These are phyloP conservation scores for Yarrowia sp. DNA, from an alignment of 805 yeast genomes.

Conservation along the genomic window DNA sequence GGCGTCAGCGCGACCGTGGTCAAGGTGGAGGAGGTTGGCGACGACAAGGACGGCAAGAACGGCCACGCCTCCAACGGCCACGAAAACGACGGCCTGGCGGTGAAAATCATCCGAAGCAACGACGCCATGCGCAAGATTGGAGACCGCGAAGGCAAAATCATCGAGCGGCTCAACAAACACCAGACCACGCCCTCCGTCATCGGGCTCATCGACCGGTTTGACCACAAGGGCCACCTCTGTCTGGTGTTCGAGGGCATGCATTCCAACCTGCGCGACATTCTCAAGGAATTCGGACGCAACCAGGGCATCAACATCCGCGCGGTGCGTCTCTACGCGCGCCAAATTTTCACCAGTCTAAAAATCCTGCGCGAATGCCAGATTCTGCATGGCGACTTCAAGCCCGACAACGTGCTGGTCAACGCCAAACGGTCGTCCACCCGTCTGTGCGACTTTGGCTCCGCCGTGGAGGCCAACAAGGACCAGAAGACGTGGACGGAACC, in stretches of 20 bases:
- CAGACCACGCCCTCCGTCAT: conserved; percentile 61
- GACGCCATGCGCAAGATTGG: conserved; percentile 67
- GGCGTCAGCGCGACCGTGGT: conserved; percentile 41
- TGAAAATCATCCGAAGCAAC: conserved; percentile 63
- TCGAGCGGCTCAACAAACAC: conserved; percentile 56
- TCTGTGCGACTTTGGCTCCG: conserved; percentile 88
- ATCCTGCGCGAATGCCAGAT: conserved; percentile 67
- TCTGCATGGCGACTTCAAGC: conserved; percentile 89
- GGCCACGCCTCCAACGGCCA: neutral
- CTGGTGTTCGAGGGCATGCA: conserved; percentile 80
- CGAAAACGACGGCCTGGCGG: conserved; percentile 43
- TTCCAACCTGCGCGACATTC: conserved; percentile 68
- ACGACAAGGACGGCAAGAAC: neutral
- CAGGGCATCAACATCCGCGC: conserved; percentile 73
- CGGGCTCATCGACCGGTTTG: conserved; percentile 65
- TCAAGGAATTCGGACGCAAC: conserved; percentile 79
- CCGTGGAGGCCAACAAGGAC: conserved; percentile 43
- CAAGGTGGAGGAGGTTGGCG: conserved; percentile 28
- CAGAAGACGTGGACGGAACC: conserved; percentile 29
- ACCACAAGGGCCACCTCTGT: conserved; percentile 82
- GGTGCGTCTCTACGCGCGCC: conserved; percentile 66
- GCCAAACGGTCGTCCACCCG: conserved; percentile 62
- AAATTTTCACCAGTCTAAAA: conserved; percentile 66
- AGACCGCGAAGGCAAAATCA: conserved; percentile 66
- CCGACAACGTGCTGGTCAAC: conserved; percentile 80